These are phyloP conservation scores for Agastache rugosa DNA, from an alignment of 257 asterid genomes.

Conservation along the genomic window DNA sequence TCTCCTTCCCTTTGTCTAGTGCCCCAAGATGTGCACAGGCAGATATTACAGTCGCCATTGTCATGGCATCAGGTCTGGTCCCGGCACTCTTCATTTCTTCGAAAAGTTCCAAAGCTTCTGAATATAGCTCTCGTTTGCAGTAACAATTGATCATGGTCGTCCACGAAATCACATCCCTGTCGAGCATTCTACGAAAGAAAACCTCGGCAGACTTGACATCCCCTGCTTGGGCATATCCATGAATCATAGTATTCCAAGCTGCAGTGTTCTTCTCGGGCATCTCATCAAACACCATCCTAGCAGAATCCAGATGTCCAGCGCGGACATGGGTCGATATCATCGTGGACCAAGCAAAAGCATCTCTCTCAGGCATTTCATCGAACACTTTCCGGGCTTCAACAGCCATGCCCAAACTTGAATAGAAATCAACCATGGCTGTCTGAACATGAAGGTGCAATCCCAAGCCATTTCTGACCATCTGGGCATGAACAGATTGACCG, in stretches of 20 bases:
- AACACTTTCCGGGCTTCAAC: conserved; percentile 57
- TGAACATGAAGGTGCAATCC: conserved; percentile 55
- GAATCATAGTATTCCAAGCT: conserved; percentile 72
- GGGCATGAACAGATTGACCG: conserved; percentile 66
- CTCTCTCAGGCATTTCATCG: conserved; percentile 72
- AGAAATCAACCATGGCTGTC: conserved; percentile 71
- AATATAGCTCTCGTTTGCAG: conserved; percentile 52
- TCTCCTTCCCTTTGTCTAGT: conserved; percentile 66
- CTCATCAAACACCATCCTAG: conserved; percentile 61
- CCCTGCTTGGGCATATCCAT: conserved; percentile 71
- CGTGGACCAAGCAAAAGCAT: conserved; percentile 67
- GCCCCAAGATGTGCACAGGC: conserved; percentile 93
- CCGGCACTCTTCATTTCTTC: conserved; percentile 60
- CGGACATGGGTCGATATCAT: conserved; percentile 64
- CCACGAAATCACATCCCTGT: conserved; percentile 81
- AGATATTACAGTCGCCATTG: conserved; percentile 76
- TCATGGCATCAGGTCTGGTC: conserved; percentile 73
- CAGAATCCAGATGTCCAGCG: conserved; percentile 59
- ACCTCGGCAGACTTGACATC: conserved; percentile 68
- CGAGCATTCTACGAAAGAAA: conserved; percentile 56
- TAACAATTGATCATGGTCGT: conserved; percentile 88
- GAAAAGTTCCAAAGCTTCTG: conserved; percentile 63
- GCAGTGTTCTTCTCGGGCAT: conserved; percentile 67
- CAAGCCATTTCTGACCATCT: conserved; percentile 62
- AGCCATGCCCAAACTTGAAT: conserved; percentile 58